Conservation (phyloP, 345 rosid species). For the Hirschfeldia incana region DNA sequence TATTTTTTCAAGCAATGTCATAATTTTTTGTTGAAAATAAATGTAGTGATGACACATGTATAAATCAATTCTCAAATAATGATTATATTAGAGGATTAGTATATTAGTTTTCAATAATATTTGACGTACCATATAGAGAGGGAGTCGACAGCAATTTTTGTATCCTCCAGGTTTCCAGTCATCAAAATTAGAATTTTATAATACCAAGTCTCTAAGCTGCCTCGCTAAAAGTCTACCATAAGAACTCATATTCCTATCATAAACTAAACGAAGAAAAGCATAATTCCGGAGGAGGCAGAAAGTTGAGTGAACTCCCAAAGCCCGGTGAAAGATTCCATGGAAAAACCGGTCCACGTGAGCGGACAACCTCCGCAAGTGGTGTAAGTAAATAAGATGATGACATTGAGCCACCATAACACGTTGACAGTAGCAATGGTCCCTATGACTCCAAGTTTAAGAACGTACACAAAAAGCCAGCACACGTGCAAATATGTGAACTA, state of each 20-base stretch:
- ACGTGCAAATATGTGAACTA: constrained; percentile 56
- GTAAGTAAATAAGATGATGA: constrained; percentile 46
- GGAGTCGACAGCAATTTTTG: constrained; percentile 72
- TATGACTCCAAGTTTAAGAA: constrained; percentile 53
- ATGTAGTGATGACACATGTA: too few relatives aligned
- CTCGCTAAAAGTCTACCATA: constrained; percentile 5
- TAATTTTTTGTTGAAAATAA: too few relatives aligned
- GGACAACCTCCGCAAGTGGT: constrained; percentile 28
- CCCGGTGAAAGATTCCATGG: constrained; percentile 69
- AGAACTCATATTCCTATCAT: background rate
- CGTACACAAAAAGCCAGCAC: constrained; percentile 65
- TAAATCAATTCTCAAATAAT: too few relatives aligned
- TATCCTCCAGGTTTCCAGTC: constrained; percentile 77
- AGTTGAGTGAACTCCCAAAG: constrained; percentile 75
- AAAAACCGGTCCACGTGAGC: constrained; percentile 75
- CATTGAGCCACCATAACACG: constrained; percentile 72
- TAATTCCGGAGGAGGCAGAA: constrained; percentile 79
- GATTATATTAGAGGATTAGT: background rate
- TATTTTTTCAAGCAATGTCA: too few relatives aligned
- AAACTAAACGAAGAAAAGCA: constrained; percentile 39
- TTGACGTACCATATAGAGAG: constrained; percentile 41
- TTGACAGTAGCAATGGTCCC: constrained; percentile 58
- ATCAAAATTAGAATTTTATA: constrained; percentile 60
- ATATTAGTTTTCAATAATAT: background rate
- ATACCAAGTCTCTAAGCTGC: constrained; percentile 55